Evolutionary conservation across 1,139 yeast genomes (phyloP), one percentile per base, ranked within the genome.

Genomic region (Yamadazyma atmosphaerica): DNA sequence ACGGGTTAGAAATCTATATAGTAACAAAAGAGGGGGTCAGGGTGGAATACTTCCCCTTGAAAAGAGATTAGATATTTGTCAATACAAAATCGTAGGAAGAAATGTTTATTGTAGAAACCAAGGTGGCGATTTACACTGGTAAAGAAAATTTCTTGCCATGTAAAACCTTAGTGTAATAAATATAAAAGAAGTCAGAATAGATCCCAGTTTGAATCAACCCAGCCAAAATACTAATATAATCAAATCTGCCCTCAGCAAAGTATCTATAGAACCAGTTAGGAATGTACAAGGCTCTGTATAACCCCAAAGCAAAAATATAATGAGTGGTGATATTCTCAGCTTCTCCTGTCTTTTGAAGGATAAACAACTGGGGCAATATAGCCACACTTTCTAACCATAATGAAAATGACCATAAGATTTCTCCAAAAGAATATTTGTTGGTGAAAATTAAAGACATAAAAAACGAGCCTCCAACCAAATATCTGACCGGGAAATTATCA

Each of bases 181-280:
- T 76, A 66, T 88, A 92, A 69, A 92, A 92, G 72, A 92, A 92
- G 65, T 92, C 98, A 1, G 97, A 87, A 67, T 92, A 92, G 26
- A 92, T 65, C 35, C 81, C 71, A 0, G 98, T 88, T 66, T 92
- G 98, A 33, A 88, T 61, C 32, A 92, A 48, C 16, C 98, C 98
- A 1, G 97, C 85, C 24, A 78, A 55, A 7, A 90, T 70, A 8
- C 95, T 76, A 42, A 90, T 71, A 51, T 74, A 76, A 56, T 88
- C 96, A 41, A 85, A 74, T 51, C 79, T 77, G 28, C 74, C 77
- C 50, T 85, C 92, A 13, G 77, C 64, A 47, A 69, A 71, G 65
- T 84, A 88, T 60, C 98, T 80, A 74, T 89, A 90, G 50, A 89
- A 63, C 98, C 98, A 92, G 65, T 90, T 92, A 49, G 96, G 94